Conservation (phyloP, 306 rosid genomes). For the Potentilla sterilis region DNA sequence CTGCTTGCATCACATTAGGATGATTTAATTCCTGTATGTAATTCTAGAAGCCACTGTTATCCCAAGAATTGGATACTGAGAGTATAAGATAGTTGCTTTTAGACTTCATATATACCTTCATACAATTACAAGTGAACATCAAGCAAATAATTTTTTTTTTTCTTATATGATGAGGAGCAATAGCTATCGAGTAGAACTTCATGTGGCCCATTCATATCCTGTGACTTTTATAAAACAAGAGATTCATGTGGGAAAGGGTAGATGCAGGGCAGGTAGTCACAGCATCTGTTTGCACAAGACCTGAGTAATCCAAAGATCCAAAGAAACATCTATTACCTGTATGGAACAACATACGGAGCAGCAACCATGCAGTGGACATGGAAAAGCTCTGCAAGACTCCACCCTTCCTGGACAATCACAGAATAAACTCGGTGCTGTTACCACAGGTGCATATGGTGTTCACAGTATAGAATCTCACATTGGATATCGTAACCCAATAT, state of each 20-base stretch:
- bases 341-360: constrained; percentile 85
- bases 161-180: background rate
- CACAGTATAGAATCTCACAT: background rate
- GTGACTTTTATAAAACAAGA: background rate
- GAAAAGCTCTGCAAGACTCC: constrained; percentile 79
- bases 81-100: background rate
- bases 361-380: constrained; percentile 63
- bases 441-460: background rate
- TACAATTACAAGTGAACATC: background rate
- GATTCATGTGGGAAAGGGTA: background rate
- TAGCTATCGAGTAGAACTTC: background rate
- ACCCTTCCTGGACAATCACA: constrained; percentile 73
- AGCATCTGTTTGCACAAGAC: background rate
- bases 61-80: background rate
- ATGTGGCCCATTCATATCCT: background rate
- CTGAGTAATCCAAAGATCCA: constrained; percentile 7
- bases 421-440: constrained; percentile 17
- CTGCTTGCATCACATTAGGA: background rate
- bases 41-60: background rate
- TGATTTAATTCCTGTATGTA: background rate
- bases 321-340: constrained; percentile 42
- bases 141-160: background rate
- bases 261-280: background rate
- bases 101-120: background rate
- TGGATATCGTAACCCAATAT: background rate